Base-by-base conservation (phyloP, 306 rosid genomes). In the Prunus campanulata region DNA sequence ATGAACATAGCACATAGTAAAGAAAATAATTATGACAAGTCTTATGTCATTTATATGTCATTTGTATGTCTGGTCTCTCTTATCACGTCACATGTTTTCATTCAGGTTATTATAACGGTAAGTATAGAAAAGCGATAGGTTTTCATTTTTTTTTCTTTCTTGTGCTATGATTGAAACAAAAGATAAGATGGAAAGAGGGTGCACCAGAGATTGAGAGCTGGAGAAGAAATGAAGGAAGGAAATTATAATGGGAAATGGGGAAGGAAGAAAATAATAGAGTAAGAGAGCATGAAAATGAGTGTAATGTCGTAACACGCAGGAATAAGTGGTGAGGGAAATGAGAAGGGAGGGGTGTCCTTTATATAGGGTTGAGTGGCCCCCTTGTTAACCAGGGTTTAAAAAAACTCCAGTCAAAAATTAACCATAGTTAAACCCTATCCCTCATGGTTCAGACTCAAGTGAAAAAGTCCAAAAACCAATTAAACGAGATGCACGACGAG, bases 381-480 rank as follows among this genome's bases (percentile, higher is more conserved):
- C 25, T 1, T 5, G 9, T 27, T 82, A 84, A 90, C 90, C 51
- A 14, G 42, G 24, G 86, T 79, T 66, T 6, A 1, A 2, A 20
- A 11, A 1, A 76, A 80, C 72, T 30, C 48, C 1, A 50, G 81
- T 83, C 4, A 2, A 19, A 64, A 20, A 49, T 2, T 70, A 74
- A 85, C 84, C 74, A 22, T 70, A 73, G 92, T 88, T 88, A 79
- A 77, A 79, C 70, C 76, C 84, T 83, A 88, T 86, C 87, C 18
- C 79, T 48, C 60, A 3, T 20, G 51, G 44, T 39, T 6, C 44
- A 32, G 5, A 39, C 44, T 39, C 44, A 39, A 39, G 44, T 39
- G 2, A 7, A 39, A 39, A 39, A 39, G 44, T 39, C 44, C 44
- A 39, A 13, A 48, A 48, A 12, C 52, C 15, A 11, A 12, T 48